Evolutionary conservation across 2,329 filamentous ascomycete genomes (phyloP).

Genomic region (Fusarium circinatum): DNA sequence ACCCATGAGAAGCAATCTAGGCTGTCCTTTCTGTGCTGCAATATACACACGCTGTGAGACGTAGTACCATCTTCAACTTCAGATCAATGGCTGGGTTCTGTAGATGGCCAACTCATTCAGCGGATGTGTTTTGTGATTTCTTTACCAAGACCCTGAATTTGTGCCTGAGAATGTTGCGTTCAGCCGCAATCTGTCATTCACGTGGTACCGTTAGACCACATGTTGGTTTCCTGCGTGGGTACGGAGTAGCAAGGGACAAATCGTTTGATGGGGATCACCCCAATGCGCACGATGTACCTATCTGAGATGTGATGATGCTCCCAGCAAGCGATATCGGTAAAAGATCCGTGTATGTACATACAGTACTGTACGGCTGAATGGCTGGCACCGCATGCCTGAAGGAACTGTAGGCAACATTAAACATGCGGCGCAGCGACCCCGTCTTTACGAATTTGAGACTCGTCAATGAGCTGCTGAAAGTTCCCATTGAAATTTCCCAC

Average conservation of each 20-base stretch:
- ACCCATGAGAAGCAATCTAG: conserved; percentile 25
- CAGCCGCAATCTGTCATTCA: conserved; percentile 25
- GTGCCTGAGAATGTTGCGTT: conserved; percentile 16
- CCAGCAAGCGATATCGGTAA: conserved; percentile 13
- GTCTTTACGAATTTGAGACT: not conserved
- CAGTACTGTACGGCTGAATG: not conserved
- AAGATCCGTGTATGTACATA: conserved; percentile 18
- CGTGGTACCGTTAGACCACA: conserved; percentile 34
- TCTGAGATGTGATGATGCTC: conserved; percentile 33
- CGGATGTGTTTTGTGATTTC: not conserved
- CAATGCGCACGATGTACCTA: conserved; percentile 33
- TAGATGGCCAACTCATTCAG: not conserved
- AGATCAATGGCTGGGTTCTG: not conserved
- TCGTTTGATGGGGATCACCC: conserved; percentile 19
- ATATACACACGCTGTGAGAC: not conserved
- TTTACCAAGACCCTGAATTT: not conserved
- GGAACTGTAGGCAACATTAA: not conserved
- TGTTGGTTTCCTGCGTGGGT: conserved; percentile 10
- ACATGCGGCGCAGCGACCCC: not conserved
- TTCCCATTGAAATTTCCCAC: not conserved
- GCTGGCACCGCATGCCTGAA: not conserved
- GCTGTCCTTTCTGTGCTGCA: not conserved
- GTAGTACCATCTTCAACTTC: not conserved
- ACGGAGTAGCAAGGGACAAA: not conserved
- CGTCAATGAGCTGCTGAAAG: not conserved